Conservation (phyloP, 441 rosid species). For the Aquilaria agallochum region DNA sequence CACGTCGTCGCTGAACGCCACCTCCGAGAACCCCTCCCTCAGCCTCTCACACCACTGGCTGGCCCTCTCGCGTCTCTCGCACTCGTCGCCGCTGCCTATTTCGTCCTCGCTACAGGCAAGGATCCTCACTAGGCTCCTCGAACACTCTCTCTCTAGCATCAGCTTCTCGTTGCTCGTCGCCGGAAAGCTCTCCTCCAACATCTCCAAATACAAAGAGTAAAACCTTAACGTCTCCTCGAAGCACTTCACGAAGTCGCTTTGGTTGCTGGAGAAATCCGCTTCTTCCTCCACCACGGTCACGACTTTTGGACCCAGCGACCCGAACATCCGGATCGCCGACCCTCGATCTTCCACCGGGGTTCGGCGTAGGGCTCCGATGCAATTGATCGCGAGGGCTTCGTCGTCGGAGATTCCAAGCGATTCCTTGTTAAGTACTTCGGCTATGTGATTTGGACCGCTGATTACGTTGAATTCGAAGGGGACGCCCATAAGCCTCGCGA, state of each 20-base stretch:
- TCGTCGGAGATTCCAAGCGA: constrained; percentile 41
- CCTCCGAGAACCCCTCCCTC: constrained; percentile 28
- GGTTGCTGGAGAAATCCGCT: constrained; percentile 57
- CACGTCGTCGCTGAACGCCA: constrained; percentile 60
- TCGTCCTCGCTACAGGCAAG: constrained; percentile 42
- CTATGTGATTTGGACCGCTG: constrained; percentile 28
- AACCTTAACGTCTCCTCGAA: constrained; percentile 69
- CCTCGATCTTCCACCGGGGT: constrained; percentile 42
- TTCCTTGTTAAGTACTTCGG: constrained; percentile 47
- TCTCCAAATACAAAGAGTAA: constrained; percentile 60
- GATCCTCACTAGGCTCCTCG: constrained; percentile 71
- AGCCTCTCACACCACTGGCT: constrained; percentile 51
- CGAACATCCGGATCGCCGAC: constrained; percentile 33
- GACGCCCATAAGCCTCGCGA: constrained; percentile 78
- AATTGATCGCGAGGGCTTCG: constrained; percentile 62
- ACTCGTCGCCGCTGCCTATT: constrained; percentile 20
- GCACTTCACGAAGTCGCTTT: constrained; percentile 50
- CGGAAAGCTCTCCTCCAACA: constrained; percentile 66
- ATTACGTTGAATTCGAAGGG: constrained; percentile 63
- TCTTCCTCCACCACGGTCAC: constrained; percentile 75
- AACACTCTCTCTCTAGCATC: constrained; percentile 66
- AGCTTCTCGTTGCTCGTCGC: constrained; percentile 63
- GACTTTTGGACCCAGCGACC: constrained; percentile 43
- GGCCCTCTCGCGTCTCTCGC: constrained; percentile 60
- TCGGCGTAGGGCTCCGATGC: constrained; percentile 53